Conservation (phyloP, 2,329 filamentous ascomycete genomes). For the Claviceps maximensis region DNA sequence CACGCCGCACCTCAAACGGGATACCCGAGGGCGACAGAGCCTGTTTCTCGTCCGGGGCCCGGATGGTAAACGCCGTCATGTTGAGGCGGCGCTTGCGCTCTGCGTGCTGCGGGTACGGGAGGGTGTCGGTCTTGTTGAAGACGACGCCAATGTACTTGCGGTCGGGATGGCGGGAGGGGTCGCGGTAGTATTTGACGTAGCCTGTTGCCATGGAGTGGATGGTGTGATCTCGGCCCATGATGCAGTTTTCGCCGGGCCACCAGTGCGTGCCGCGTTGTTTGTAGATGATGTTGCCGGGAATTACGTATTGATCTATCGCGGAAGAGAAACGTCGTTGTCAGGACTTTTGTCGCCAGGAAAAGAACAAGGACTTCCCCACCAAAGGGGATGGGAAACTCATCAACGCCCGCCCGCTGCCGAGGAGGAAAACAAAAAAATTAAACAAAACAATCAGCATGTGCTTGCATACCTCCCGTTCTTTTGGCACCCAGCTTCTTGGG, state of each 20-base stretch:
- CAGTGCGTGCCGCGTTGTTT: constrained; percentile 89
- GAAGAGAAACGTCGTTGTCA: not conserved
- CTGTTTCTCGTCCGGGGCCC: constrained; percentile 21
- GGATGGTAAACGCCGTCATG: constrained; percentile 46
- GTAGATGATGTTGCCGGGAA: constrained; percentile 96
- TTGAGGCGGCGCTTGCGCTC: constrained; percentile 63
- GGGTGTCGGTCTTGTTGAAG: constrained; percentile 65
- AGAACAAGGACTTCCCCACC: not conserved
- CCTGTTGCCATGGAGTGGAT: constrained; percentile 76
- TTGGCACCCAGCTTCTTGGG: constrained; percentile 88
- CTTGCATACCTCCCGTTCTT: constrained; percentile 63
- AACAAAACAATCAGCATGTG: not conserved
- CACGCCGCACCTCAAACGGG: constrained; percentile 31
- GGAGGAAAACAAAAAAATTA: not conserved
- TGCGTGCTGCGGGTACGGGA: constrained; percentile 65
- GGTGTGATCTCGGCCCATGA: constrained; percentile 91
- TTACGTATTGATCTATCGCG: constrained; percentile 68
- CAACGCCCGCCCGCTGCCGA: too few species aligned
- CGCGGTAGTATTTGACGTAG: constrained; percentile 94
- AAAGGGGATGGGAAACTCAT: not conserved
- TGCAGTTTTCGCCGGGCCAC: constrained; percentile 91
- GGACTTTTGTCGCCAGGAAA: not conserved
- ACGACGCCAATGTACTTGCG: constrained; percentile 91
- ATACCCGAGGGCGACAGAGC: constrained; percentile 37
- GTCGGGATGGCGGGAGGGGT: constrained; percentile 68